These are phyloP conservation scores for Globisporangium camurandrum DNA, from an alignment of 352 stramenopile genomes.

Conservation along the genomic window DNA sequence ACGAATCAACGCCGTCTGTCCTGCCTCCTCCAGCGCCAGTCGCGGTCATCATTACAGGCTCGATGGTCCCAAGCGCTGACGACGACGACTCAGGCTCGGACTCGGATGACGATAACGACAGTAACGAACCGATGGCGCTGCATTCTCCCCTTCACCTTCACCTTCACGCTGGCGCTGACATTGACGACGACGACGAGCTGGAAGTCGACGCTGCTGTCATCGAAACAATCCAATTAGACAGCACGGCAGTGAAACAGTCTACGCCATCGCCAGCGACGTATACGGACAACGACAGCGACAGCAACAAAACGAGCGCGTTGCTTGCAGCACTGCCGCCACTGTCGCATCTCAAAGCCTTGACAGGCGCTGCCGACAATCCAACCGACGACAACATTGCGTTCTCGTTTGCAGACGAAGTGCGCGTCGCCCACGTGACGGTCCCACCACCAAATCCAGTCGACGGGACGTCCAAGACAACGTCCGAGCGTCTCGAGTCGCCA, in stretches of 20 bases:
- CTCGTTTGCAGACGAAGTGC: slow-evolving; percentile 24
- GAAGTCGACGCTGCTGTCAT: slow-evolving; percentile 30
- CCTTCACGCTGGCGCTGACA: no score
- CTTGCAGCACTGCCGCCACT: slow-evolving; percentile 1
- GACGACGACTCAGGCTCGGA: slow-evolving; percentile 10
- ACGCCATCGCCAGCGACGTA: no score
- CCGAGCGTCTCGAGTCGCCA: slow-evolving; percentile 3
- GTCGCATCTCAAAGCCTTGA: no score
- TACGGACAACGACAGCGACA: background rate
- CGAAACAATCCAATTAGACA: slow-evolving; percentile 13
- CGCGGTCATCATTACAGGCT: slow-evolving; percentile 5
- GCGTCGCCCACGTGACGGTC: slow-evolving; percentile 20
- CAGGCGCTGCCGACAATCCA: no score
- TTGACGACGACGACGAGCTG: slow-evolving; percentile 44
- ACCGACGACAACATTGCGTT: slow-evolving; percentile 14
- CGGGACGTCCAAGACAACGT: slow-evolving; percentile 15
- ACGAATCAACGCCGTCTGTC: background rate
- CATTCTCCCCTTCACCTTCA: no score
- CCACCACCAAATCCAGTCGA: slow-evolving; percentile 14
- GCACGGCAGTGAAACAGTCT: no score
- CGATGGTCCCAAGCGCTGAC: slow-evolving; percentile 8
- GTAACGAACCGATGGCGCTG: slow-evolving; percentile 1
- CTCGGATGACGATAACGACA: slow-evolving; percentile 20
- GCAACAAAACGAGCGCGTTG: background rate
- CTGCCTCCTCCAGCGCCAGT: slow-evolving; percentile 10